Percentiles rank a stretch among this genome's conserved stretches.
Conservation (phyloP, 371 early-diverging fungal genomes). For the Mucor plumbeus region DNA sequence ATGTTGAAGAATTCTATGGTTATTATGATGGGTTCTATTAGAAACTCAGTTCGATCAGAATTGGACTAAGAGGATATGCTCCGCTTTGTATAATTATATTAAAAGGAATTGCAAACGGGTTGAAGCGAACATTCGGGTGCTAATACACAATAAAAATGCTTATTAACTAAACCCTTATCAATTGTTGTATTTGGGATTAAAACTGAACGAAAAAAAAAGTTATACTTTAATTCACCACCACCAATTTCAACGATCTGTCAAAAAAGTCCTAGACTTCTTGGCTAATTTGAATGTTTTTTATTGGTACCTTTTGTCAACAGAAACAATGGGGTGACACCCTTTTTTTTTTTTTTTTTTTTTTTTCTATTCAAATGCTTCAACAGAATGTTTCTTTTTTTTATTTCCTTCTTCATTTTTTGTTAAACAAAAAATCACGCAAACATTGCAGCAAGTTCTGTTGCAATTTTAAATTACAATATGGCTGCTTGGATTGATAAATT, state of each 20-base stretch:
- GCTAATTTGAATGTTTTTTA: neutral
- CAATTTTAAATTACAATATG: constrained; percentile 7
- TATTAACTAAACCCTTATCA: too few relatives aligned
- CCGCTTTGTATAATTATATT: neutral
- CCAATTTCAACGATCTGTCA: neutral
- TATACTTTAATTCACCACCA: too few relatives aligned
- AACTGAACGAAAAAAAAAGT: too few relatives aligned
- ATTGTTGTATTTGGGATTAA: too few relatives aligned
- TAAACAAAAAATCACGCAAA: neutral
- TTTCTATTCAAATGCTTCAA: neutral
- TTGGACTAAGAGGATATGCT: neutral
- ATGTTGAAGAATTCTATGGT: neutral
- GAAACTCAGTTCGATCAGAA: neutral
- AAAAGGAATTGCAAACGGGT: neutral
- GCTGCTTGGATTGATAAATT: constrained; percentile 43
- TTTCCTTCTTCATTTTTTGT: constrained; percentile 1
- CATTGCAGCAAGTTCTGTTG: neutral
- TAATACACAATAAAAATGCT: too few relatives aligned
- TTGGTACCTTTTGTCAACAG: neutral
- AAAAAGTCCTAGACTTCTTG: neutral
- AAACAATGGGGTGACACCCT: constrained; percentile 5
- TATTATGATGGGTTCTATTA: too few relatives aligned
- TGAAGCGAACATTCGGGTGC: neutral
- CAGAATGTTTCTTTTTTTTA: neutral
- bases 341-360: neutral